Evolutionary conservation across 208 protist species (phyloP), one percentile per base, ranked within the genome.

Genomic region (Crithidia mellificae): DNA sequence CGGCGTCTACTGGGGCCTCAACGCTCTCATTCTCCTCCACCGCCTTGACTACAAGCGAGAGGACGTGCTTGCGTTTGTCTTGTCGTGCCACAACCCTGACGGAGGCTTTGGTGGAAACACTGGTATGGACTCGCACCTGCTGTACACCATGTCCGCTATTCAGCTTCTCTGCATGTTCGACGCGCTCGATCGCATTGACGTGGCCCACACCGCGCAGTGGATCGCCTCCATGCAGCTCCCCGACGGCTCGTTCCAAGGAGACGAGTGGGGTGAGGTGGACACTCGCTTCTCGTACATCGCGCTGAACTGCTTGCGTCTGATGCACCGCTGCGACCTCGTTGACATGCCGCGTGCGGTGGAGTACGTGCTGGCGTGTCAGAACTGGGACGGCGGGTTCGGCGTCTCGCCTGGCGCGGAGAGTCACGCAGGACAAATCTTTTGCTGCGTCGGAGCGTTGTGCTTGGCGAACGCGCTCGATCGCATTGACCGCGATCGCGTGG

Each of bases 361-460:
- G 14, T 99, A 94, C 85, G 85, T 99, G 6, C 52, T 97, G 27
- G 57, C 38, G 25, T 99, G 98, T 74, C 80, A 96, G 44, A 99
- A 99, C 84, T 99, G 99, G 90, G 99, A 99, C 81, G 99, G 97
- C 19, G 98, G 98, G 0, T 99, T 98, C 70, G 98, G 98, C 9
- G 88, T 91, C 27, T 74, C 85, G 8, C 97, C 96, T 12, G 97
- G 96, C 2, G 93, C 97, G 22, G 98, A 99, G 81, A 98, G 94
- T 47, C 98, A 99, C 80, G 96, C 98, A 6, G 98, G 97, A 7
- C 98, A 99, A 70, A 97, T 99, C 29, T 99, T 99, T 69, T 98
- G 96, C 75, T 99, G 96, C 66, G 88, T 99, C 9, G 98, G 95
- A 2, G 91, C 97, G 6, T 81, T 99, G 20, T 84, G 97, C 46